phyloP scores from a whole-genome alignment of 306 rosid species.

The Prunus fruticosa region DNA sequence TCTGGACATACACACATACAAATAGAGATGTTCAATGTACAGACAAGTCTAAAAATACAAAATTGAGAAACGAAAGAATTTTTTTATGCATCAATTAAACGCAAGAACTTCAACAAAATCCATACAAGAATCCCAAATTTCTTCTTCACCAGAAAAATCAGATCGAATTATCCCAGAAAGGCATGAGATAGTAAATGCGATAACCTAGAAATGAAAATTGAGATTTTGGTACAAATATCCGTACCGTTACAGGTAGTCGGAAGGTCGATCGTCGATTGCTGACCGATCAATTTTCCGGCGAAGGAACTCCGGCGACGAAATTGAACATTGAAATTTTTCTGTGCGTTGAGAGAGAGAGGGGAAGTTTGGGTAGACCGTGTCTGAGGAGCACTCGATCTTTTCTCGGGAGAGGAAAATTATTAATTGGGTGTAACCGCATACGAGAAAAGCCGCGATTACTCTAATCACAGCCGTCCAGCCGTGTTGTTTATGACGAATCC shows the following conservation, averaged over 20 bases:
- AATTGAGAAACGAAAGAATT: background rate
- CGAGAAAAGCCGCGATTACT: background rate
- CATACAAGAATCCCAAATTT: background rate
- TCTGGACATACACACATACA: background rate
- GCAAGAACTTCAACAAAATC: background rate
- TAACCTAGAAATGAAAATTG: conserved; percentile 7
- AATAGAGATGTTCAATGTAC: background rate
- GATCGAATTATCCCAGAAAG: background rate
- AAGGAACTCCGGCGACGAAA: conserved; percentile 14
- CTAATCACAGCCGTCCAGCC: conserved; percentile 2
- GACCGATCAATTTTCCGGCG: conserved; percentile 13
- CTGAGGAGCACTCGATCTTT: conserved; percentile 34
- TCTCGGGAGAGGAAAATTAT: background rate
- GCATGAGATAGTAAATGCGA: conserved; percentile 5
- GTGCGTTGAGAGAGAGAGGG: background rate
- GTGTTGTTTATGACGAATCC: background rate
- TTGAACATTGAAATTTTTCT: background rate
- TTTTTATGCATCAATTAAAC: background rate
- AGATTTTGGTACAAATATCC: background rate
- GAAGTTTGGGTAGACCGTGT: conserved; percentile 4
- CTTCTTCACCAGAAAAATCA: background rate
- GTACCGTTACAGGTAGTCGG: background rate
- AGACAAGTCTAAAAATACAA: background rate
- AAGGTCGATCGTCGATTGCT: background rate
- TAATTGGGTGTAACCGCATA: conserved; percentile 2